These are phyloP conservation scores for Pinguiococcus pyrenoidosus DNA, from an alignment of 108 stramenopile species.

Conservation along the genomic window DNA sequence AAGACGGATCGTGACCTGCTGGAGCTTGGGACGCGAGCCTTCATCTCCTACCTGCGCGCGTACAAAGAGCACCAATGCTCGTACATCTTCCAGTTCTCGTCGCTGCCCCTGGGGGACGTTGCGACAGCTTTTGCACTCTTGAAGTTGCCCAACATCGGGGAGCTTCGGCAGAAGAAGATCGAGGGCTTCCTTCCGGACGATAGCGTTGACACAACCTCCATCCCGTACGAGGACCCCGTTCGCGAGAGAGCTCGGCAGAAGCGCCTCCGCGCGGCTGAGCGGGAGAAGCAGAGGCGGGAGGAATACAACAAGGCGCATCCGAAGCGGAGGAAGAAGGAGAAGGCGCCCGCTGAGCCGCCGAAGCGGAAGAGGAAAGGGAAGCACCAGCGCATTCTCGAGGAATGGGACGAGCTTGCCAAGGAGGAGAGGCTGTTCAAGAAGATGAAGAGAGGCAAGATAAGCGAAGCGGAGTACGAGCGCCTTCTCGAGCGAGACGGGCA, in stretches of 20 bases:
- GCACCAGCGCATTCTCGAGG: constrained; percentile 68
- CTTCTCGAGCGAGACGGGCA: neutral
- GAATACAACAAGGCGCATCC: constrained; percentile 51
- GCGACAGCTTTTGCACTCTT: constrained; percentile 80
- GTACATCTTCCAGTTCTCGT: constrained; percentile 58
- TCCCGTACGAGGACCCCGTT: constrained; percentile 68
- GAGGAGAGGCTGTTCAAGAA: constrained; percentile 87
- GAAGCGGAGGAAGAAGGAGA: constrained; percentile 25
- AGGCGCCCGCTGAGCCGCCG: constrained; percentile 30
- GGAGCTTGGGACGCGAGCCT: constrained; percentile 87
- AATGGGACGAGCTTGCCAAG: constrained; percentile 95
- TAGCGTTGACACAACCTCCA: constrained; percentile 23
- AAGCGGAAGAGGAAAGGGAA: constrained; percentile 72
- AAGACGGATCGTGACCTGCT: constrained; percentile 80
- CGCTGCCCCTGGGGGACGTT: constrained; percentile 66
- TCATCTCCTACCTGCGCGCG: constrained; percentile 61
- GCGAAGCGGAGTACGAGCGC: constrained; percentile 57
- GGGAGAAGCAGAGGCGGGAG: constrained; percentile 64
- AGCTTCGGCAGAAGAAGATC: constrained; percentile 44
- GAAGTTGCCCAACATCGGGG: constrained; percentile 92
- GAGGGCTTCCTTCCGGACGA: constrained; percentile 17
- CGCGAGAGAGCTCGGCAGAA: constrained; percentile 77
- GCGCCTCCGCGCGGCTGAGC: constrained; percentile 63
- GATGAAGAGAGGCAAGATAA: constrained; percentile 59
- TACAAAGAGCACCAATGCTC: constrained; percentile 71